Evolutionary conservation across 345 rosid species (phyloP).

Genomic region (Leavenworthia alabamica): DNA sequence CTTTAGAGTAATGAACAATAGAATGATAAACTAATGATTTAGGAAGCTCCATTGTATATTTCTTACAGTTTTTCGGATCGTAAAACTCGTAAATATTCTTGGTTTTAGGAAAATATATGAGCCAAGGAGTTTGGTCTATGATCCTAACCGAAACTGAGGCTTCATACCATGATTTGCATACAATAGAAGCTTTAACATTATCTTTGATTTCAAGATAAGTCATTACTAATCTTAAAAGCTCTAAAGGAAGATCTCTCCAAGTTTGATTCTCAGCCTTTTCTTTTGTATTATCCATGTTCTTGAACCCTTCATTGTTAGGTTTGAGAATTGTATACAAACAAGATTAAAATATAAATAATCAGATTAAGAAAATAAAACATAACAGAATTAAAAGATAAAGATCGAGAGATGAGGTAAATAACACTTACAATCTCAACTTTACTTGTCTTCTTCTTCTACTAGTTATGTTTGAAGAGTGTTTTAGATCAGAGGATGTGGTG

Average conservation of each 20-base stretch:
- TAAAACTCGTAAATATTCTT: conserved; percentile 49
- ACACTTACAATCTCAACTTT: conserved; percentile 4
- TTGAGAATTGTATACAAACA: background rate
- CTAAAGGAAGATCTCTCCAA: conserved; percentile 22
- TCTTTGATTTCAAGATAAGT: conserved; percentile 40
- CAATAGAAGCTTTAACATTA: conserved; percentile 51
- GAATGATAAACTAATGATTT: conserved; percentile 42
- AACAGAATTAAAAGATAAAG: background rate
- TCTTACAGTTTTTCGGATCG: conserved; percentile 47
- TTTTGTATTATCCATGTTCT: conserved; percentile 2
- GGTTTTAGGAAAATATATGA: conserved; percentile 50
- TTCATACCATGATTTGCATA: conserved; percentile 59
- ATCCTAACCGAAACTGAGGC: conserved; percentile 50
- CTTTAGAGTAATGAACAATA: conserved; percentile 58
- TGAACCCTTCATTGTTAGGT: background rate
- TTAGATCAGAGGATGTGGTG: background rate
- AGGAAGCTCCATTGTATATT: conserved; percentile 46
- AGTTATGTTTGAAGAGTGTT: background rate
- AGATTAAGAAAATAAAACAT: background rate
- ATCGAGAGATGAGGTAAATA: background rate
- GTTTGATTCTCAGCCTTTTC: background rate
- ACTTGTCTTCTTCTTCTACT: background rate
- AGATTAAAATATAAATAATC: background rate
- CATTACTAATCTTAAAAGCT: conserved; percentile 47
- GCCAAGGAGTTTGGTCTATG: conserved; percentile 60